These are phyloP conservation scores for Colletotrichum sp. DNA, from an alignment of 2,329 filamentous ascomycete genomes.

Conservation along the genomic window DNA sequence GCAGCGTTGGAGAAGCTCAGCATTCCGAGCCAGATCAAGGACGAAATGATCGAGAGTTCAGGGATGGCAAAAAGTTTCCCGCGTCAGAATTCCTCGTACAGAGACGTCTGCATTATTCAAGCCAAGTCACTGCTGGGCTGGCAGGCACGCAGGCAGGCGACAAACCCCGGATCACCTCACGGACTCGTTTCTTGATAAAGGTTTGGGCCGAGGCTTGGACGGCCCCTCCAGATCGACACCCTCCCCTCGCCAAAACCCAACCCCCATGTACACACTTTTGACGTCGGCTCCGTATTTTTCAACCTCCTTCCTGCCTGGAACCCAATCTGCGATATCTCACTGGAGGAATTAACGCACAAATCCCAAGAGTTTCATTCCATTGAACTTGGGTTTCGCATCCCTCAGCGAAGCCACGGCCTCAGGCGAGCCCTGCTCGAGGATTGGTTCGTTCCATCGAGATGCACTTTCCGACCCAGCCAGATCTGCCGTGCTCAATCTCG, in stretches of 20 bases:
- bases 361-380: neutral
- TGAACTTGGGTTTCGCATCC: neutral
- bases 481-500: slow-evolving; percentile 18
- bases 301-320: slow-evolving; percentile 2
- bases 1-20: neutral
- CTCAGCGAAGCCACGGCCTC: neutral
- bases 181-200: neutral
- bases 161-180: neutral
- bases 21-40: neutral
- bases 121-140: neutral
- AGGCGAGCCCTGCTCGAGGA: neutral
- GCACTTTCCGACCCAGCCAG: slow-evolving; percentile 1
- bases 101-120: neutral
- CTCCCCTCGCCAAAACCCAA: neutral
- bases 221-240: slow-evolving; percentile 5
- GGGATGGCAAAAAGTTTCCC: neutral
- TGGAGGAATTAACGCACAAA: slow-evolving; percentile 12
- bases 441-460: slow-evolving; percentile 14
- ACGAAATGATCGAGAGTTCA: neutral
- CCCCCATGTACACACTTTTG: neutral
- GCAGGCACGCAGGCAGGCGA: neutral
- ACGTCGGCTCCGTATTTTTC: neutral
- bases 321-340: neutral
- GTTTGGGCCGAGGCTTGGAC: slow-evolving; percentile 10
- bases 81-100: neutral